Conservation (phyloP, 306 rosid species). For the Biancaea sappan region DNA sequence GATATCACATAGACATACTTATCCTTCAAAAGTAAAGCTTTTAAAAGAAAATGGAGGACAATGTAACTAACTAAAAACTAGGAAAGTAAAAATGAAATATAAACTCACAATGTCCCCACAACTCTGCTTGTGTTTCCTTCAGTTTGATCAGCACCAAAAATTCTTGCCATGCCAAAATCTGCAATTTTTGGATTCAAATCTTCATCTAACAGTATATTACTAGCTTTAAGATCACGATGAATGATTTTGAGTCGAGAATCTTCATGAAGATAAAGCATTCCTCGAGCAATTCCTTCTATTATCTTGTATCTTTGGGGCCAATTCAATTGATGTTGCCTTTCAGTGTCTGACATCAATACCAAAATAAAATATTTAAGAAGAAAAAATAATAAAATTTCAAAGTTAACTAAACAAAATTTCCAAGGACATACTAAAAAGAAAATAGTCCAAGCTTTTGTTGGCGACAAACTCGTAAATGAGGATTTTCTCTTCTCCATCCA, state of each 20-base stretch:
- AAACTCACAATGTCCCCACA: slow-evolving; percentile 57
- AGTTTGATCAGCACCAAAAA: slow-evolving; percentile 41
- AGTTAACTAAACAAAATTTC: neutral
- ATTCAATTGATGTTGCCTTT: slow-evolving; percentile 32
- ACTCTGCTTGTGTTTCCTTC: slow-evolving; percentile 43
- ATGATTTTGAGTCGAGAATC: slow-evolving; percentile 36
- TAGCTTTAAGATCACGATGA: slow-evolving; percentile 42
- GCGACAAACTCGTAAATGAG: slow-evolving; percentile 45
- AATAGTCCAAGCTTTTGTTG: slow-evolving; percentile 45
- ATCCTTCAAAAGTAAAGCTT: neutral
- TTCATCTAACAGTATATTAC: slow-evolving; percentile 48
- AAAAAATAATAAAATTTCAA: neutral
- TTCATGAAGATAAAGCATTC: slow-evolving; percentile 38
- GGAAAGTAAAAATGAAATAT: neutral
- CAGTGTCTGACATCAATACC: slow-evolving; percentile 23
- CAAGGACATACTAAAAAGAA: slow-evolving; percentile 32
- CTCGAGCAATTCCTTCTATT: slow-evolving; percentile 38
- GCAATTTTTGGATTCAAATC: slow-evolving; percentile 50
- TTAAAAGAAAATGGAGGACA: neutral
- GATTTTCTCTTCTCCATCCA: slow-evolving; percentile 47
- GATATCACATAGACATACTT: neutral
- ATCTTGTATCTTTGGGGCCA: slow-evolving; percentile 50
- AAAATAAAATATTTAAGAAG: neutral
- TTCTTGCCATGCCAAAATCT: slow-evolving; percentile 51
- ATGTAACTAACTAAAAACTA: too few species aligned